Base-by-base conservation (phyloP, 2,329 filamentous ascomycete genomes). In the Botrytis paeoniae region DNA sequence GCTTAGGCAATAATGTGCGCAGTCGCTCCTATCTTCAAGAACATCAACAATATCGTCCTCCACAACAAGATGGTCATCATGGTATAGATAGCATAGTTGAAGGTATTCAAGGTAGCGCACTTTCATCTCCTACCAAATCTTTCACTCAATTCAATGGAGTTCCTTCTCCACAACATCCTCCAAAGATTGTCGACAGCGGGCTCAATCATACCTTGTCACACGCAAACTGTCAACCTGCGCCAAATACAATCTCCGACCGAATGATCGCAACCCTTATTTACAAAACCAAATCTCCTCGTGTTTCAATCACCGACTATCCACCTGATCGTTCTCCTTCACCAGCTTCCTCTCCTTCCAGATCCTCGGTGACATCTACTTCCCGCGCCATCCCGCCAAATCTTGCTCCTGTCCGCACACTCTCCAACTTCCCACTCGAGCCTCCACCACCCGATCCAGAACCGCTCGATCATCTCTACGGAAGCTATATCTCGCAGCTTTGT, bases 21-120 rank as follows among this genome's bases (percentile, higher is more conserved):
- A 89, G 86, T 83, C 87, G 86, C 80, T 90, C 88, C 22, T 91
- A 88, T 79, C 83, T 91, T 73, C 85, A 85, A 80, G 89, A 91
- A 76, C 87, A 90, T 78, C 88, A 90, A 80, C 88, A 91, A 78
- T 89, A 89, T 76, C 87, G 89, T 66, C 86, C 87, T 43, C 87
- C 88, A 18, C 84, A 80, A 48, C 79, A 78, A 65, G 80, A 86
- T 64, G 88, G 89, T 41, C 84, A 83, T 73, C 88, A 89, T 75
- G 89, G 88, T 75, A 91, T 91, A 77, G 89, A 91, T 79, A 89
- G 88, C 63, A 88, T 91, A 25, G 86, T 91, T 69, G 89, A 91
- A 80, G 86, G 88, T 74, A 78, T 86, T 45, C 82, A 83, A 74
- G 80, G 80, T 43, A 80, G 82, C 48, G 80, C 80, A 59, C 78